Evolutionary conservation across 2,329 filamentous ascomycete species (phyloP), one percentile per base, ranked within the genome.

Genomic region (Sporothrix variecibatus): DNA sequence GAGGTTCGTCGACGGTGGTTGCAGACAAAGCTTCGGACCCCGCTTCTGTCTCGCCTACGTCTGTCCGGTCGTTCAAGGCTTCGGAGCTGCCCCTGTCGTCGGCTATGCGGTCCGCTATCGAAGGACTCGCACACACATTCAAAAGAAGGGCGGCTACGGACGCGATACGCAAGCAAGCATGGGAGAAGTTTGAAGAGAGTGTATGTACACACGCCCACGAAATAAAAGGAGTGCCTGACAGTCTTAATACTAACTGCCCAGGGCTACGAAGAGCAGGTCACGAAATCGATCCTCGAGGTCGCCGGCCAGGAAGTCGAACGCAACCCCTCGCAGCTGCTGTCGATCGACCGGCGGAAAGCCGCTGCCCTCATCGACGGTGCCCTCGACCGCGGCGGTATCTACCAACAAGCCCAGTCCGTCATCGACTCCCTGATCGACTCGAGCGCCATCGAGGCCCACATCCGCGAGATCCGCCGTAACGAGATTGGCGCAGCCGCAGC

Each of bases 121-220:
- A 95, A 78, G 88, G 87, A 20, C 87, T 95, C 28, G 89, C 93
- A n/a, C 91, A 93, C 80, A 91, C 88, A 12, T 95, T 95, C 84
- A 95, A 95, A 95, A 95, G 84, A 94, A 94, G 82, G 93, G 93
- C 75, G 92, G 92, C 74, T 96, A 95, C 80, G 93, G 93, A 96
- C 82, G 85, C 87, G 17, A 88, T 95, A 76, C 90, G 93, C 75
- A 95, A 94, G 80, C 88, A 93, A 78, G 87, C 93, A 12, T 94
- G 93, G 88, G 89, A 92, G 64, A 90, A 93, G 74, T 93, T 94
- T 77, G 89, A 91, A 79, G 87, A 88, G 40, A 91, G 90, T 77
- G 92, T 94, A 87, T 74, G 87, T 77, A 2, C 23, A 60, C 75
- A 93, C 91, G n/a, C 89, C 92, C 28, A 34, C 12, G 20, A 60